A percentile compares a stretch with the other conserved stretches of the same genome.
Evolutionary conservation across 768 basidiomycete genomes (phyloP).

Genomic region (Agrocybe praecox): DNA sequence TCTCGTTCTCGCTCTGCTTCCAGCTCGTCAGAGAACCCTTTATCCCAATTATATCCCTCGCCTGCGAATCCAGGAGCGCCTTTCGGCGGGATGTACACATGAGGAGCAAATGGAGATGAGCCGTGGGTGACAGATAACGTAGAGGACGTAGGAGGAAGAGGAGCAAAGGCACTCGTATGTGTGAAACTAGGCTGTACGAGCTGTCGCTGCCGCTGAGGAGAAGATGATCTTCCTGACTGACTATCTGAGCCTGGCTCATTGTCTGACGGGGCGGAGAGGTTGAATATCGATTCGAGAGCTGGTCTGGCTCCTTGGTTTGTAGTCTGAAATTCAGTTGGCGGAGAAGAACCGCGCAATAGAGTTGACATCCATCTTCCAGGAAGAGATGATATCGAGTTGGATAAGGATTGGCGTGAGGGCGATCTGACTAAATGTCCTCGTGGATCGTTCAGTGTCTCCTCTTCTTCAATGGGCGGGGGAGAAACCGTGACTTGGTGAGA

Average conservation of each 20-base stretch:
- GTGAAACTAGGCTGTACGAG: constrained; percentile 15
- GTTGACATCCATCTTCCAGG: constrained; percentile 21
- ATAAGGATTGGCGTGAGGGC: constrained; percentile 4
- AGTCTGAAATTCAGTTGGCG: neutral
- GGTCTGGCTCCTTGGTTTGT: constrained; percentile 2
- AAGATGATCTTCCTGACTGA: neutral
- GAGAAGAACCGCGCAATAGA: constrained; percentile 11
- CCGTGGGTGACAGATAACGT: constrained; percentile 15
- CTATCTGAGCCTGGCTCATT: neutral
- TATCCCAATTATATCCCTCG: constrained; percentile 68
- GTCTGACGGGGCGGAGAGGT: neutral
- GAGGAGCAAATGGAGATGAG: constrained; percentile 44
- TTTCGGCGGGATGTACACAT: constrained; percentile 41
- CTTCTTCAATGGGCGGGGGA: neutral
- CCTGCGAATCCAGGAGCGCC: constrained; percentile 84
- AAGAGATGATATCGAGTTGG: constrained; percentile 12
- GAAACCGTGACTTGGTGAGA: constrained; percentile 21
- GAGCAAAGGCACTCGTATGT: constrained; percentile 15
- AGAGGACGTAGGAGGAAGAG: constrained; percentile 8
- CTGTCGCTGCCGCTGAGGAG: neutral
- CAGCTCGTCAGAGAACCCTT: constrained; percentile 55
- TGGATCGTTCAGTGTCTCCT: neutral
- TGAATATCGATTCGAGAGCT: constrained; percentile 17
- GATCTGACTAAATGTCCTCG: neutral
- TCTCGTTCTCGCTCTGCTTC: constrained; percentile 37